Evolutionary conservation across 2,329 filamentous ascomycete genomes (phyloP), one percentile per base, ranked within the genome.

Genomic region (Pseudogymnoascus sp.): DNA sequence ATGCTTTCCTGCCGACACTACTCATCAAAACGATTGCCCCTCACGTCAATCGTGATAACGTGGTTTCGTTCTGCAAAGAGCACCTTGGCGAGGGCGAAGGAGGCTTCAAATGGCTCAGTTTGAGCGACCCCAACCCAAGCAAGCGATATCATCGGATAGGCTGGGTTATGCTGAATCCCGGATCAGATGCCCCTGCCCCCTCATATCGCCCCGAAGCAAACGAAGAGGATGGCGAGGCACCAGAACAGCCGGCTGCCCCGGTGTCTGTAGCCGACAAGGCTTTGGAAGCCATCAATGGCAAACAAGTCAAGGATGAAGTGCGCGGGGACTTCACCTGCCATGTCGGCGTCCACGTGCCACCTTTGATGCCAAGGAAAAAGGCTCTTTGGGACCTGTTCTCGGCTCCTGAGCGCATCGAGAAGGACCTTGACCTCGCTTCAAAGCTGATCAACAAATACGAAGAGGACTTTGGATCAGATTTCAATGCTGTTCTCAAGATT

Each of bases 11-110:
- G 74, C 95, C 95, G 12, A 96, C 96, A 0, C 82, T 99, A 16
- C 84, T 99, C 57, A 97, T 99, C 81, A 99, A 99, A 79, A 99
- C 95, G 0, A 92, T 99, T 71, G 93, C 95, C 4, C 95, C 95
- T 6, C 96, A 96, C 65, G 95, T 99, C 67, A 96, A 91, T 71
- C 89, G 95, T 40, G 86, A 90, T 60, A 97, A 97, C 71, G 84
- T 99, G 18, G 95, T 99, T 75, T 87, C 87, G 2, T 97, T 97
- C 71, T 96, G 93, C 77, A 95, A 92, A 73, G 93, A 97, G 75
- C 89, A 97, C 73, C 83, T 97, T 3, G 93, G 93, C 12, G 93
- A 97, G 71, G 88, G 87, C 57, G 88, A 95, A 67, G 93, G 93
- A 62, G 93, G 93, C 2, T 97, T 95, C 79, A 96, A 93, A 73